Evolutionary conservation across 768 basidiomycete species (phyloP), one percentile per base, ranked within the genome.

Genomic region (Dictyophora rubrovolvata): DNA sequence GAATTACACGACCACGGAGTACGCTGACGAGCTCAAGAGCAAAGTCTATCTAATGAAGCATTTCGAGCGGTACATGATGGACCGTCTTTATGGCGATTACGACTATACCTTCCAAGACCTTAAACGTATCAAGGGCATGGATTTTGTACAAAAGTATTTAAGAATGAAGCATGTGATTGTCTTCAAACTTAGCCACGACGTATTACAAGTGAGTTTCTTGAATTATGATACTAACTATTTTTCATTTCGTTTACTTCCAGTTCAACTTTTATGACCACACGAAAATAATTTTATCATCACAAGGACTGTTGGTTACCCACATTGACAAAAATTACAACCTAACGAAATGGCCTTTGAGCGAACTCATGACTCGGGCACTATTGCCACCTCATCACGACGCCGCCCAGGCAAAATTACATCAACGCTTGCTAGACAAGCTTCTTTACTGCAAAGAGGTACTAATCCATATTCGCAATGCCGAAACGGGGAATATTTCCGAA

Each of bases 221-320:
- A 21, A 48, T 51, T 48, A 48, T 28, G 7, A 47, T 59, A 16
- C 50, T 16, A 2, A 12, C 5, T 42, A 42, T 47, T 21, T 59
- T 16, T 48, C 53, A 33, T 18, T 46, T 9, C 18, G 28, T 35
- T 60, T 63, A 53, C 65, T 53, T 21, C 54, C 68, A 98, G 95
- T 97, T 97, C 80, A 99, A 98, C 76, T 98, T 97, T 71, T 91
- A 90, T 70, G 96, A 98, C 73, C 96, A 99, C 74, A 87, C 89
- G 47, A 98, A 99, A 70, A 74, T 98, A 61, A 85, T 99, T 60
- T 76, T 99, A 54, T 91, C 92, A 17, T 82, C 85, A 1, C 77
- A 85, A 23, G 94, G 90, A 2, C 76, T 86, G 12, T 71, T 85
- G 14, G 77, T 98, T 53, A 91, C 93, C 2, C 85, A 94, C 70